Conservation (phyloP, 306 rosid genomes). For the Senna tora region DNA sequence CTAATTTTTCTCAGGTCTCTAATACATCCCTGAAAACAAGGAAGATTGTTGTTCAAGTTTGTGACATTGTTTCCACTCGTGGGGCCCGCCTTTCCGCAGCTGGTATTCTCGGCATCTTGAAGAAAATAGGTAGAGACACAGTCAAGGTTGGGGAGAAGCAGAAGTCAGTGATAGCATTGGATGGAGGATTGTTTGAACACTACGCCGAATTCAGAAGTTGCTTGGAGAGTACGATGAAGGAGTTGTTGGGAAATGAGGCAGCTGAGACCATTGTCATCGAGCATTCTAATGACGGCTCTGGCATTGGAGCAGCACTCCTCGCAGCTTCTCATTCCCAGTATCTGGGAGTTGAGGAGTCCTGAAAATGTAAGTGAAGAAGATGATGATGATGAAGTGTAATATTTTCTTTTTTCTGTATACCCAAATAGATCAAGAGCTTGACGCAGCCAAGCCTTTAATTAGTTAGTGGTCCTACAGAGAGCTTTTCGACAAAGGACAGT, state of each 20-base stretch:
- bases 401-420: conserved; percentile 45
- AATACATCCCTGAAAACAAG: conserved; percentile 75
- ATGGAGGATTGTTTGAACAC: conserved; percentile 94
- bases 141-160: conserved; percentile 68
- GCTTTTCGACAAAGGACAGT: conserved; percentile 36
- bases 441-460: conserved; percentile 36
- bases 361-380: conserved; percentile 28
- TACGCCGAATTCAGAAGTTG: conserved; percentile 70
- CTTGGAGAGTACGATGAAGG: conserved; percentile 79
- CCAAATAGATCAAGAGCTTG: conserved; percentile 39
- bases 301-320: conserved; percentile 91
- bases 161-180: conserved; percentile 79
- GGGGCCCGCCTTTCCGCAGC: conserved; percentile 92
- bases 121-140: conserved; percentile 85
- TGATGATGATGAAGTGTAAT: conserved; percentile 43
- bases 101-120: conserved; percentile 79
- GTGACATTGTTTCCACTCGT: conserved; percentile 80
- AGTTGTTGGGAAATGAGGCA: conserved; percentile 76
- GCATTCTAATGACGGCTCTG: conserved; percentile 89
- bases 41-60: conserved; percentile 60
- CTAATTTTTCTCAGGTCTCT: conserved; percentile 55
- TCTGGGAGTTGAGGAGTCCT: conserved; percentile 60
- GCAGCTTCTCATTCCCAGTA: conserved; percentile 98
- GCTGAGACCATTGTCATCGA: conserved; percentile 59
- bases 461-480: conserved; percentile 43